Conservation (phyloP, 2,329 filamentous ascomycete genomes). For the Elsinoe australis region DNA sequence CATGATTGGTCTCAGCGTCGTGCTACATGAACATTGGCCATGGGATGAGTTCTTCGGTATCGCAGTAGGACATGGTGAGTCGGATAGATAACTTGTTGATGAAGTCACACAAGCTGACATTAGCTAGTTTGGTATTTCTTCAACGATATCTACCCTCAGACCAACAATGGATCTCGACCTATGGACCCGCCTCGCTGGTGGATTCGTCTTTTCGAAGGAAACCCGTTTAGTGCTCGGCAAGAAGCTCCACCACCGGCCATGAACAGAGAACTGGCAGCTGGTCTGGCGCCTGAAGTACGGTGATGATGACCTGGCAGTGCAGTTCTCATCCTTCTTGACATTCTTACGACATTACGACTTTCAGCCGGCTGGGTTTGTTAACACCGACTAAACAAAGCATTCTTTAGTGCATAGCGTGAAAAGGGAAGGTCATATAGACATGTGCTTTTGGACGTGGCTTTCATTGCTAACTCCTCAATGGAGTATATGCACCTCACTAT, state of each 20-base stretch:
- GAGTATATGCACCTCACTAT: neutral
- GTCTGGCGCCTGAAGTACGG: slow-evolving; percentile 37
- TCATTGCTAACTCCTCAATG: neutral
- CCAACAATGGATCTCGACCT: slow-evolving; percentile 76
- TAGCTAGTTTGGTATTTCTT: slow-evolving; percentile 99
- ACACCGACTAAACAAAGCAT: too few species aligned
- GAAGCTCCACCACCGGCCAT: slow-evolving; percentile 37
- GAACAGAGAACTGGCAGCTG: slow-evolving; percentile 57
- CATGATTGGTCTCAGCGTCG: slow-evolving; percentile 79
- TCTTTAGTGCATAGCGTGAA: slow-evolving; percentile 14
- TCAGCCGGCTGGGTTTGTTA: too few species aligned
- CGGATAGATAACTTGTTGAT: too few species aligned
- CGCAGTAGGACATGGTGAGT: slow-evolving; percentile 70
- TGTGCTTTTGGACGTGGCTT: neutral
- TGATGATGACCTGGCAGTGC: neutral
- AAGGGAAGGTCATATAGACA: neutral
- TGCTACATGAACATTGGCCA: slow-evolving; percentile 82
- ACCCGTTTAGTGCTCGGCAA: slow-evolving; percentile 41
- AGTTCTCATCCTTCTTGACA: neutral
- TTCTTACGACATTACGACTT: neutral
- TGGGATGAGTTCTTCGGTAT: slow-evolving; percentile 96
- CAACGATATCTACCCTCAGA: slow-evolving; percentile 86
- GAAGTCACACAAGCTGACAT: too few species aligned
- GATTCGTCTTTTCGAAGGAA: slow-evolving; percentile 68
- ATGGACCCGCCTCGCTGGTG: slow-evolving; percentile 87